Base-by-base conservation (phyloP, 352 stramenopile genomes). In the Phytophthora palmivora region DNA sequence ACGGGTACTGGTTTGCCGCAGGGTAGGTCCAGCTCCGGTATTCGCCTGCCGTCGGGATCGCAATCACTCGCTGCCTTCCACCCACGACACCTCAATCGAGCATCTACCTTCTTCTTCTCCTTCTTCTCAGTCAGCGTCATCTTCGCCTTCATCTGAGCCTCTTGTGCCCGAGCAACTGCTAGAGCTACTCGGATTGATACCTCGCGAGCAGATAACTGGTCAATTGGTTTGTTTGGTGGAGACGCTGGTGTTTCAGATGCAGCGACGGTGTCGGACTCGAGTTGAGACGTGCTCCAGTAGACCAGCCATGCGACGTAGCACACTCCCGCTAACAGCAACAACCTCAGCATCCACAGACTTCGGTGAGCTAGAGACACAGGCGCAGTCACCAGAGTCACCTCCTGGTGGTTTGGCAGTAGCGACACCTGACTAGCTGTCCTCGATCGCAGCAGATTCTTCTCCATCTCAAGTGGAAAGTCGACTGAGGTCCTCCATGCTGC, bases 21-120 rank as follows among this genome's bases (percentile, higher is more conserved):
- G 0, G 57, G 26, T 16, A 52, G 24, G 26, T 76, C 63, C 12
- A 50, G 19, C 30, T 44, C 26, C n/a, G 58, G 49, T 3, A 46
- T 32, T n/a, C 68, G 48, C 12, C 22, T 12, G 4, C 63, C 68
- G 16, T 69, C 38, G 14, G 68, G 58, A 12, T 60, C 36, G 41
- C 68, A 76, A 12, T 61, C 58, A 15, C 37, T 18, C 4, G 68
- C 73, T 22, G 58, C 52, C 7, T 64, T 65, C 63, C 63, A 73
- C 0, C 68, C 68, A 11, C 69, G 47, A 48, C 68, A 76, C 4
- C 53, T 60, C 24, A 76, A 53, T 3, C 57, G 52, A 18, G 60
- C 52, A 33, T 63, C 46, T 11, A 69, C 36, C 16, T 44, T 65
- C 7, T 66, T 38, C 24, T 61, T 63, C 18, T 73, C 56, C 10